phyloP scores from a whole-genome alignment of 2,329 filamentous ascomycete species.

The Fusarium sp. region DNA sequence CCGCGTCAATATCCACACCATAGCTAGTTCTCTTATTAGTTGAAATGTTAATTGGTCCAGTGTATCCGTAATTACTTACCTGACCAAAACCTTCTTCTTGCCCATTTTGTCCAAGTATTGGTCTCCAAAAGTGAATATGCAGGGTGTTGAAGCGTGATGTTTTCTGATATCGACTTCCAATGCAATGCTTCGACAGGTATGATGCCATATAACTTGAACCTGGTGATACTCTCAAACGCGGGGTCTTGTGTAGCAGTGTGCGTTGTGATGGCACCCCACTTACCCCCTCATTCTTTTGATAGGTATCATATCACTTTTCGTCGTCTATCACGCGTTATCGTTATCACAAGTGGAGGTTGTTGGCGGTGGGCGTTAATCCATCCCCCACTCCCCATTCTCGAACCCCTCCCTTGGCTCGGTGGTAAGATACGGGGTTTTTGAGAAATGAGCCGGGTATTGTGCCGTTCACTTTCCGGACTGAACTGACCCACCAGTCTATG shows the following conservation, averaged over 20 bases:
- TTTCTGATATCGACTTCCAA: not conserved
- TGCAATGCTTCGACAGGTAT: not conserved
- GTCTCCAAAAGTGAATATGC: not conserved
- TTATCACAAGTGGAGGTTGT: not conserved
- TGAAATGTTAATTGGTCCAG: constrained; percentile 26
- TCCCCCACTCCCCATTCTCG: not conserved
- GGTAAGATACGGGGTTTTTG: not conserved
- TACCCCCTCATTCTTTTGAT: not conserved
- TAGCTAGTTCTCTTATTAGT: constrained; percentile 56
- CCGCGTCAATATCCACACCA: constrained; percentile 79
- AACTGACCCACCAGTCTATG: not conserved
- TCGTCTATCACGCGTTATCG: not conserved
- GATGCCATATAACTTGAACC: not conserved
- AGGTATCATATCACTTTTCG: not conserved
- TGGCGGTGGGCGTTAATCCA: not conserved
- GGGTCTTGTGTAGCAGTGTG: not conserved
- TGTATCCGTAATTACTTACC: not conserved
- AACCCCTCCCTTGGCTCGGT: not conserved
- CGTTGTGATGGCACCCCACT: not conserved
- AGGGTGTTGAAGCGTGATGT: not conserved
- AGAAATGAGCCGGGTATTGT: not conserved
- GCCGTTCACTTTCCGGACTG: not conserved
- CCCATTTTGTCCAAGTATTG: not conserved
- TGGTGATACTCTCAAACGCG: not conserved
- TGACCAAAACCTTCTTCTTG: constrained; percentile 5